Evolutionary conservation across 1,284 basidiomycete genomes (phyloP), one percentile per base, ranked within the genome.

Genomic region (Moesziomyces sp.): DNA sequence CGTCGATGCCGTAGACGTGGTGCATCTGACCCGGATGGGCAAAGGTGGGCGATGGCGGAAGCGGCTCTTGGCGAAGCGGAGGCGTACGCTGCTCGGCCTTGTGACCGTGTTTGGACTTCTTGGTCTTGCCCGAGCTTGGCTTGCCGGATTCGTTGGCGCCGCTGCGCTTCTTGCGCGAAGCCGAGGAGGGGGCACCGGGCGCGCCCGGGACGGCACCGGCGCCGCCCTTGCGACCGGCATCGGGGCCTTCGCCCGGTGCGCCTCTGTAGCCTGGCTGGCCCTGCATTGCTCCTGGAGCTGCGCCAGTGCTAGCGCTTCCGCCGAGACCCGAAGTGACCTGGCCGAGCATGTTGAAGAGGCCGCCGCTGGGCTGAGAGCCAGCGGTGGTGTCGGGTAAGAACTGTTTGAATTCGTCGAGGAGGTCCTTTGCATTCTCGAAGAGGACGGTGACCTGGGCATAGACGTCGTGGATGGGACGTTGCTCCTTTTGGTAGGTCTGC

Each of bases 401-500:
- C 80, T 93, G 92, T 84, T 93, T 95, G 88, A 99, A 99, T 85
- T 99, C 96, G 46, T 91, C 90, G 58, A 99, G 87, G 46, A 99
- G 88, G 78, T 99, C 97, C 6, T 92, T 93, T 0, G 93, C 93
- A 77, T 93, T 91, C 83, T 92, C 91, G 87, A 99, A 99, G 28
- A 99, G 88, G 76, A 89, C 87, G 58, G 94, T 93, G 4, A 99
- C 96, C 85, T 97, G 95, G 23, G 90, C 89, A 84, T 93, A 97
- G 6, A 98, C 95, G 82, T 97, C 94, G 70, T 92, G 91, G 28
- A 93, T 89, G 75, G 92, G 90, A 68, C 90, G 89, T 83, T 93
- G 92, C 82, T 98, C 95, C 84, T 95, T 95, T 85, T 98, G 95
- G 85, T 97, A 98, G 34, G 93, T 92, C 87, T 99, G 97, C 75